Evolutionary conservation across 768 basidiomycete species (phyloP), one percentile per base, ranked within the genome.

Genomic region (Russula sp.): DNA sequence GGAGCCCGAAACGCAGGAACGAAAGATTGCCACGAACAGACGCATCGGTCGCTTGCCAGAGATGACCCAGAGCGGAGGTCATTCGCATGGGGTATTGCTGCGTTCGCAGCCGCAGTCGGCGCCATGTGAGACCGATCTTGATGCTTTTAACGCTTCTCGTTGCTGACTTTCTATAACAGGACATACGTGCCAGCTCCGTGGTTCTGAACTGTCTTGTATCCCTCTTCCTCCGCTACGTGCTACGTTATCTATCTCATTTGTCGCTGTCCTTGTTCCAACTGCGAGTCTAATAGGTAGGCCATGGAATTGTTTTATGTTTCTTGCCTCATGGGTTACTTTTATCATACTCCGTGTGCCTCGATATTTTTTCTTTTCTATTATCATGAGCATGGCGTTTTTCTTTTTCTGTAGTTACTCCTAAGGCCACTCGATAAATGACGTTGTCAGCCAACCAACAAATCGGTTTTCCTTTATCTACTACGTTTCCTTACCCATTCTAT

Each of bases 91-190:
- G 92, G 92, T 42, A 79, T 89, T 22, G 80, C 89, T 42, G 88
- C 89, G 22, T 95, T 96, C 75, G 90, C 89, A 42, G 78, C 92
- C 56, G 92, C 92, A 32, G 77, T 90, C 73, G 83, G 89, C 56
- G 92, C 90, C 66, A 82, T 89, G 90, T 93, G 71, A 77, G 88
- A 85, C 3, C 36, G 62, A 34, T n/a, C 52, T 64, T 18, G 32
- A 58, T 60, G 54, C 57, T 42, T 63, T 36, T 7, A 16, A 46
- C 42, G 3, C 42, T 44, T n/a, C 51, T 14, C 28, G 49, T 69
- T 58, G 18, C 49, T 36, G 48, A 57, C 42, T 38, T 38, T 54
- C 20, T 54, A 22, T 67, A 13, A 13, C 69, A 85, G 83, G 66
- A 79, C 84, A 26, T 81, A 83, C 69, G 70, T 87, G 32, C 87